These are phyloP conservation scores for Trichocladium antarcticum DNA, from an alignment of 495 filamentous ascomycete genomes.

Conservation along the genomic window DNA sequence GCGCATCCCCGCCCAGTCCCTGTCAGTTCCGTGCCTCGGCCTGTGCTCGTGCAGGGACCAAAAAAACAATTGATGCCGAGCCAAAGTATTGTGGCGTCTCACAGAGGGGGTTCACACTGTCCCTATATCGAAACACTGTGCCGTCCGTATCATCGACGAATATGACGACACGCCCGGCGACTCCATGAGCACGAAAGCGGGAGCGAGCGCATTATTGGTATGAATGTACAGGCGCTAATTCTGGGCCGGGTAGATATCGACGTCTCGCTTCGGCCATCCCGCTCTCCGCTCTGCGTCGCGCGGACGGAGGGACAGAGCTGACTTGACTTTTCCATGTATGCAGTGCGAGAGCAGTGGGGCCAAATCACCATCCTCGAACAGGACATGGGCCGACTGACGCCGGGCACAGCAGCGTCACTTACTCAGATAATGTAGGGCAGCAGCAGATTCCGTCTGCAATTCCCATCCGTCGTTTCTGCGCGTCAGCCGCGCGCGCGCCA, in stretches of 20 bases:
- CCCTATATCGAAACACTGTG: not conserved
- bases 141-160: not conserved
- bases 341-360: too few species aligned
- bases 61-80: slow-evolving; percentile 21
- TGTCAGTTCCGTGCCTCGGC: slow-evolving; percentile 18
- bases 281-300: too few species aligned
- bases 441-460: too few species aligned
- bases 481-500: slow-evolving; percentile 8
- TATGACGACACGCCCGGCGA: slow-evolving; percentile 10
- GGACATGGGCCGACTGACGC: too few species aligned
- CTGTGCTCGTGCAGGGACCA: slow-evolving; percentile 10
- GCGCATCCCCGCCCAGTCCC: slow-evolving; percentile 12
- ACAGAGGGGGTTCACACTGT: slow-evolving; percentile 23
- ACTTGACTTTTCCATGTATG: too few species aligned
- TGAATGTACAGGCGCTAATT: too few species aligned
- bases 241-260: too few species aligned
- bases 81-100: not conserved
- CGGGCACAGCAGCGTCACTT: too few species aligned
- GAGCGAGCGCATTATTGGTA: not conserved
- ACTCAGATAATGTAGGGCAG: too few species aligned
- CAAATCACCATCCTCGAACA: too few species aligned
- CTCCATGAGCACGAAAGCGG: not conserved
- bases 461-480: slow-evolving; percentile 1
- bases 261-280: too few species aligned
- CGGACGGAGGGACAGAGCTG: too few species aligned